Evolutionary conservation across 75 land plant genomes (phyloP).

Genomic region (Picea glauca): DNA sequence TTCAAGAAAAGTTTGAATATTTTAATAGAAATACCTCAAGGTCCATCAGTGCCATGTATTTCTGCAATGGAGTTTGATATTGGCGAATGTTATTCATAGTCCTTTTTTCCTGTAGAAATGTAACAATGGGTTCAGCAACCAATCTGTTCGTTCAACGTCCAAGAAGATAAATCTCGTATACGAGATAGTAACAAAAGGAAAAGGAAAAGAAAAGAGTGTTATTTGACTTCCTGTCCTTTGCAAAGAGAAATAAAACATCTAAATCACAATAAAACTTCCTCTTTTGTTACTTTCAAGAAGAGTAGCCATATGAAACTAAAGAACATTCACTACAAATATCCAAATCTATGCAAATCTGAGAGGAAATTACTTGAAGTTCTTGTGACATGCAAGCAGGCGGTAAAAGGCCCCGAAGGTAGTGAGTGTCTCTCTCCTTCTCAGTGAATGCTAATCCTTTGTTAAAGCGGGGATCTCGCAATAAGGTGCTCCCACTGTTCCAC

Average conservation of each 20-base stretch:
- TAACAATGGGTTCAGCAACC: not conserved
- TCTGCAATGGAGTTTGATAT: slow-evolving; percentile 79
- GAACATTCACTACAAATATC: no score
- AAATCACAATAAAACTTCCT: not conserved
- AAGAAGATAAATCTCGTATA: not conserved
- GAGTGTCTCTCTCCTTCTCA: slow-evolving; percentile 82
- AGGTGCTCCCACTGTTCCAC: slow-evolving; percentile 57
- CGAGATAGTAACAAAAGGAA: not conserved
- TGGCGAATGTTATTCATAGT: slow-evolving; percentile 67
- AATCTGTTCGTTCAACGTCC: not conserved
- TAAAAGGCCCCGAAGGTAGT: slow-evolving; percentile 84
- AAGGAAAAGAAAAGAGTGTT: no score
- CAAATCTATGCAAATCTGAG: not conserved
- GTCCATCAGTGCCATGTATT: slow-evolving; percentile 94
- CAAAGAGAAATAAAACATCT: not conserved
- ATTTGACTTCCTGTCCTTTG: not conserved
- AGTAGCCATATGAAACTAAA: not conserved
- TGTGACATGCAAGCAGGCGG: slow-evolving; percentile 72
- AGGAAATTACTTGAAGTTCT: slow-evolving; percentile 69
- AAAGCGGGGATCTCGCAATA: slow-evolving; percentile 83
- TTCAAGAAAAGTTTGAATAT: not conserved
- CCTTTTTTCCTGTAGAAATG: slow-evolving; percentile 56
- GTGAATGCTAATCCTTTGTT: slow-evolving; percentile 93
- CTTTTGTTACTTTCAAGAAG: not conserved
- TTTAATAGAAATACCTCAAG: slow-evolving; percentile 52